Conservation (phyloP, 2,329 filamentous ascomycete genomes). For the Fusarium succisae region DNA sequence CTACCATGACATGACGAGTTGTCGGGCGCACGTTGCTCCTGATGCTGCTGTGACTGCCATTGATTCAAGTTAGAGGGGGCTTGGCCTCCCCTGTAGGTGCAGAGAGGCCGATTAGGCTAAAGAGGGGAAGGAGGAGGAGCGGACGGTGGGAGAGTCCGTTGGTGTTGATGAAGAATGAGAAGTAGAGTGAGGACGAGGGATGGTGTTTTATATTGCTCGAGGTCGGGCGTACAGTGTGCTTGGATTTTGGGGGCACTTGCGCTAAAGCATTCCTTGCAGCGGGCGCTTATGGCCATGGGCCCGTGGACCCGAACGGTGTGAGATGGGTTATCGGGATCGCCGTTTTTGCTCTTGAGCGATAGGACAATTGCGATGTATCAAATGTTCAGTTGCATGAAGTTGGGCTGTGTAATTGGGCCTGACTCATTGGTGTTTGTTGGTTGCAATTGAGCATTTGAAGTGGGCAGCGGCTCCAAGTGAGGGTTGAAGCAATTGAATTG, state of each 20-base stretch:
- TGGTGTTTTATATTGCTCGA: slow-evolving; percentile 28
- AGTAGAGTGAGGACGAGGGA: background rate
- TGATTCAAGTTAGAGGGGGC: slow-evolving; percentile 42
- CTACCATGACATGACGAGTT: slow-evolving; percentile 33
- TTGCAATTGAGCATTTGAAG: background rate
- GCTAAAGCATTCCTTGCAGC: slow-evolving; percentile 7
- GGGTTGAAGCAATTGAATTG: too few relatives aligned
- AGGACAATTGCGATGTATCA: background rate
- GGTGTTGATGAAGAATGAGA: slow-evolving; percentile 12
- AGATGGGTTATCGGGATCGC: background rate
- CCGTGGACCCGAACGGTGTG: slow-evolving; percentile 9
- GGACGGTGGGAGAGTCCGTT: slow-evolving; percentile 18
- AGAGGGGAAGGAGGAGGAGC: background rate
- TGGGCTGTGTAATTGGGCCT: background rate
- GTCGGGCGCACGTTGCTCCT: slow-evolving; percentile 11
- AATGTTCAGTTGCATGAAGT: background rate
- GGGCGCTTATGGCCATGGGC: background rate
- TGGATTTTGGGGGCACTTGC: background rate
- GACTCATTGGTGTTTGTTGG: background rate
- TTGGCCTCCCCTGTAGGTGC: slow-evolving; percentile 39
- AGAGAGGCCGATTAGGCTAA: slow-evolving; percentile 38
- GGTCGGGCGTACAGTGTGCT: slow-evolving; percentile 25
- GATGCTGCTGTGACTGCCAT: slow-evolving; percentile 32
- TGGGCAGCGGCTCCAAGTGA: too few relatives aligned
- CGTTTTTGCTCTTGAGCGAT: background rate